A percentile compares a stretch with the other conserved stretches of the same genome.
These are phyloP conservation scores for Colletotrichum magnum DNA, from an alignment of 2,329 filamentous ascomycete species.

Conservation along the genomic window DNA sequence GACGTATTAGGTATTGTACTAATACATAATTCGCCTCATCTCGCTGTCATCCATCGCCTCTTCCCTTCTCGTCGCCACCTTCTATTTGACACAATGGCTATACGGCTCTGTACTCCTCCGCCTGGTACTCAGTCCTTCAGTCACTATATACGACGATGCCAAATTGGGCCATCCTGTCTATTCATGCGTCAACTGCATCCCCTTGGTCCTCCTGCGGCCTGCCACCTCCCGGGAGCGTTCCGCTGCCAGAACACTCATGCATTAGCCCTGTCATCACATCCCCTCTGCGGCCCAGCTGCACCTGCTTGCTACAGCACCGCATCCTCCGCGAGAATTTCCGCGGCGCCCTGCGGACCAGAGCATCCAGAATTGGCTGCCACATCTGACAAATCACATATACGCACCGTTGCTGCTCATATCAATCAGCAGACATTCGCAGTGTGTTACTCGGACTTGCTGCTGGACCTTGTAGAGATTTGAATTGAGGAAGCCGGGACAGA, in stretches of 20 bases:
- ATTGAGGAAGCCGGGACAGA: not conserved
- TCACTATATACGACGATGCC: not conserved
- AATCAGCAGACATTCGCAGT: too few relatives aligned
- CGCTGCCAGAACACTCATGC: constrained; percentile 23
- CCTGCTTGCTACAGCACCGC: not conserved
- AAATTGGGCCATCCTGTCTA: not conserved
- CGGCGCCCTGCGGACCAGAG: not conserved
- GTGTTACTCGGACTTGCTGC: too few relatives aligned
- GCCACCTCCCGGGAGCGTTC: constrained; percentile 19
- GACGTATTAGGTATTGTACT: not conserved
- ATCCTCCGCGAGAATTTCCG: not conserved
- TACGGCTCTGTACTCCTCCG: not conserved
- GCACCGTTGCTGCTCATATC: too few relatives aligned
- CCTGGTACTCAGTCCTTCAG: not conserved
- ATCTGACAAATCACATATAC: too few relatives aligned
- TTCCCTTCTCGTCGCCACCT: not conserved
- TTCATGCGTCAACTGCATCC: not conserved
- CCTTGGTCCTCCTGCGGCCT: constrained; percentile 13
- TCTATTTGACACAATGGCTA: not conserved
- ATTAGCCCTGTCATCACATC: constrained; percentile 17
- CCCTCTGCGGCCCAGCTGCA: constrained; percentile 2
- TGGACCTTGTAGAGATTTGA: not conserved
- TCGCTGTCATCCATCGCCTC: not conserved
- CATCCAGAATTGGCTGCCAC: too few relatives aligned
- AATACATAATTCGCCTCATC: not conserved